These are phyloP conservation scores for Amanita rubescens DNA, from an alignment of 768 basidiomycete species.

Conservation along the genomic window DNA sequence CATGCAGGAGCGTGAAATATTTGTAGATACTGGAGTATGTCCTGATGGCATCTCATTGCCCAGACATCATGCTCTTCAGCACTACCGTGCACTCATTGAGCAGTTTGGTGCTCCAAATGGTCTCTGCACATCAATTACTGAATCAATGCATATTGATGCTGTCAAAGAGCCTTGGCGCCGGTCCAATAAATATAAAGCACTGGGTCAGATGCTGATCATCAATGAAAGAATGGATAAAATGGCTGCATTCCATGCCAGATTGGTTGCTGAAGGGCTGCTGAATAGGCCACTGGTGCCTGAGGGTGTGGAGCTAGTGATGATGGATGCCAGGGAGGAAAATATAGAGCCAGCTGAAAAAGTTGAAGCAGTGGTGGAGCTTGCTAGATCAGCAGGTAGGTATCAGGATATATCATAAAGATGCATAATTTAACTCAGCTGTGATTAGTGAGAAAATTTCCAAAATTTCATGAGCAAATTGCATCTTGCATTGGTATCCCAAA, in stretches of 20 bases:
- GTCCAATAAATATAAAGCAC: constrained; percentile 1
- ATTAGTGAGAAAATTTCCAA: too few species aligned
- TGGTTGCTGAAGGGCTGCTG: too few species aligned
- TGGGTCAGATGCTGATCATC: constrained; percentile 7
- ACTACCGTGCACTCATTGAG: neutral
- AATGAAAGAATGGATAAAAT: constrained; percentile 10
- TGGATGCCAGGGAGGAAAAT: too few species aligned
- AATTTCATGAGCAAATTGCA: too few species aligned
- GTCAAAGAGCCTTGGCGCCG: constrained; percentile 3
- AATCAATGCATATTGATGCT: constrained; percentile 5
- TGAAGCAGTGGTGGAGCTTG: too few species aligned
- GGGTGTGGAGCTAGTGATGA: too few species aligned
- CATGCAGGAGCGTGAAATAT: constrained; percentile 24
- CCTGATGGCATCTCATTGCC: constrained; percentile 1
- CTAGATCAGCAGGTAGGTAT: too few species aligned
- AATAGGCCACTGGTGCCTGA: too few species aligned
- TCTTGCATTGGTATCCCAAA: too few species aligned
- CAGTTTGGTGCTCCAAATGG: constrained; percentile 1
- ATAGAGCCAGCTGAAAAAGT: too few species aligned
- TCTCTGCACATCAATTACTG: neutral
- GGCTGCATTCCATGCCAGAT: neutral
- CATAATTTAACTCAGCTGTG: too few species aligned
- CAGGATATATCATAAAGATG: too few species aligned
- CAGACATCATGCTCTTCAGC: constrained; percentile 1
- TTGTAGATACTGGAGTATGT: constrained; percentile 14